Percentiles rank a stretch among this genome's conserved stretches.
phyloP scores from a whole-genome alignment of 169 alveolate genomes.

The Plasmodium falciparum region DNA sequence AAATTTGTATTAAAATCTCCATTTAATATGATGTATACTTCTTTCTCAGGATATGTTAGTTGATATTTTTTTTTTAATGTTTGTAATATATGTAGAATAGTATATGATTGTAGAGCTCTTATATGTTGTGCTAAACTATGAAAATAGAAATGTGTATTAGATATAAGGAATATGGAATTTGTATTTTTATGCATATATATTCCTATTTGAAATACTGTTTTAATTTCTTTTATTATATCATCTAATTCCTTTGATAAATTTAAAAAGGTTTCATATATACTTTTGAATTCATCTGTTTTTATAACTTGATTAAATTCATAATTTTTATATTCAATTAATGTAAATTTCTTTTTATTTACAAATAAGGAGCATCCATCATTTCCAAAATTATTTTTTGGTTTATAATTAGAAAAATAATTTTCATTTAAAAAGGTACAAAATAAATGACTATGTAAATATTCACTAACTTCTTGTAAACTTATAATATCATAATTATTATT shows the following conservation, averaged over 20 bases:
- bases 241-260: conserved; percentile 27
- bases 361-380: conserved; percentile 76
- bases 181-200: conserved; percentile 44
- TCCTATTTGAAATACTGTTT: conserved; percentile 69
- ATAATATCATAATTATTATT: conserved; percentile 51
- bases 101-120: conserved; percentile 52
- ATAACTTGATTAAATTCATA: conserved; percentile 57
- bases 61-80: conserved; percentile 29
- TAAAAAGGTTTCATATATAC: conserved; percentile 44
- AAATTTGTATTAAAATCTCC: conserved; percentile 72
- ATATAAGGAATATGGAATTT: conserved; percentile 22
- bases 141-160: conserved; percentile 75
- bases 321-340: conserved; percentile 47
- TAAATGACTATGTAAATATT: conserved; percentile 42
- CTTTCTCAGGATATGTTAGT: conserved; percentile 16
- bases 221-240: conserved; percentile 53
- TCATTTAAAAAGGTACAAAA: conserved; percentile 51
- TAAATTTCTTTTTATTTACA: conserved; percentile 63
- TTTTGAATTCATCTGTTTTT: conserved; percentile 40
- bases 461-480: conserved; percentile 74
- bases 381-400: conserved; percentile 45
- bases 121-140: conserved; percentile 73
- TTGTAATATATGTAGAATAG: conserved; percentile 37
- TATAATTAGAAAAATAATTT: conserved; percentile 34
- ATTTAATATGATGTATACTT: conserved; percentile 35